These are phyloP conservation scores for Saccharomycopsis capsularis DNA, from an alignment of 805 yeast species.

Conservation along the genomic window DNA sequence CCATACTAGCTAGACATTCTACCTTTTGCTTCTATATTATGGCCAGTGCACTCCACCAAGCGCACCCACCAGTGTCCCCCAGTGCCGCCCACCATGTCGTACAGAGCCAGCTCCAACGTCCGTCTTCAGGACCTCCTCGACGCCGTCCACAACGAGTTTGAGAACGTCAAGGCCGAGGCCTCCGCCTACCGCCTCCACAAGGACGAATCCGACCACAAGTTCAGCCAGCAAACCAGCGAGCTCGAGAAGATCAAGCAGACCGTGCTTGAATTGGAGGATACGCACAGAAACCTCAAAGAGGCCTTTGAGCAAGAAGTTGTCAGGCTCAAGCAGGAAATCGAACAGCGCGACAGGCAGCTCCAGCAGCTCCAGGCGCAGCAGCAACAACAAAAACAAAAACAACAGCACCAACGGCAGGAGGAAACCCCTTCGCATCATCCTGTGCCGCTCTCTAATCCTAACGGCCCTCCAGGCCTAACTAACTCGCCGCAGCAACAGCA, in stretches of 20 bases:
- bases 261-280: slow-evolving; percentile 87
- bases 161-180: slow-evolving; percentile 77
- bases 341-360: slow-evolving; percentile 62
- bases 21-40: too few relatives aligned
- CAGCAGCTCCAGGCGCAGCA: slow-evolving; percentile 39
- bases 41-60: too few relatives aligned
- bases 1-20: too few relatives aligned
- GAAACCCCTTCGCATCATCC: slow-evolving; percentile 10
- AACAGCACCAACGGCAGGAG: slow-evolving; percentile 24
- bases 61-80: too few relatives aligned
- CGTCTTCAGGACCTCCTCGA: slow-evolving; percentile 63
- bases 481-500: slow-evolving; percentile 23
- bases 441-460: slow-evolving; percentile 18
- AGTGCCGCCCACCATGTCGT: slow-evolving; percentile 8
- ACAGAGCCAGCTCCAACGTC: slow-evolving; percentile 1
- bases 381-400: slow-evolving; percentile 29
- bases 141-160: slow-evolving; percentile 88
- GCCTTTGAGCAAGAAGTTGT: slow-evolving; percentile 90
- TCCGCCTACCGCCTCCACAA: slow-evolving; percentile 74
- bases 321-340: slow-evolving; percentile 79
- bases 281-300: slow-evolving; percentile 91
- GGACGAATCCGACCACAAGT: slow-evolving; percentile 85
- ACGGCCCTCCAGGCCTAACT: slow-evolving; percentile 10
- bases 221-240: slow-evolving; percentile 87
- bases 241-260: slow-evolving; percentile 91